These are phyloP conservation scores for Polygonum maritimum DNA, from an alignment of 148 eudicot species.

Conservation along the genomic window DNA sequence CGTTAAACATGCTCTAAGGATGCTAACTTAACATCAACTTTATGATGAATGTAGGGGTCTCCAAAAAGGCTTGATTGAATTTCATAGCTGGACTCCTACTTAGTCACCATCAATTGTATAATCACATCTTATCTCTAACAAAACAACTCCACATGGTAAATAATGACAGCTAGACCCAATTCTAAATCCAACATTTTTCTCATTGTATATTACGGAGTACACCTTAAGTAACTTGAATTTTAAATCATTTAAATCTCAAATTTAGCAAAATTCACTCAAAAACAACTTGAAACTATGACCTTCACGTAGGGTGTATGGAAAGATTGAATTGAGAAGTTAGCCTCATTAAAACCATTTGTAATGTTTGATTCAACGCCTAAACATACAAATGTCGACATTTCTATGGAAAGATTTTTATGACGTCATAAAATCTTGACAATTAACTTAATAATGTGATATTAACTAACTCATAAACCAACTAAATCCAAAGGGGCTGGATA, in stretches of 20 bases:
- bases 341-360: no score
- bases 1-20: background rate
- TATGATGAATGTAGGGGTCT: conserved; percentile 9
- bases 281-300: no score
- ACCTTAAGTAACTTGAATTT: no score
- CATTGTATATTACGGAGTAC: no score
- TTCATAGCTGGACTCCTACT: conserved; percentile 4
- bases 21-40: conserved; percentile 5
- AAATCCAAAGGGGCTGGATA: background rate
- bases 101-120: conserved; percentile 9
- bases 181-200: background rate
- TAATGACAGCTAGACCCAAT: background rate
- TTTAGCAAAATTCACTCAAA: no score
- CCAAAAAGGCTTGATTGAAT: conserved; percentile 5
- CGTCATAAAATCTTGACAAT: no score
- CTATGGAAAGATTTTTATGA: no score
- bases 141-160: background rate
- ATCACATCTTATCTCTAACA: background rate
- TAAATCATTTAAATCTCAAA: background rate
- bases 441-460: no score
- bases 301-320: no score
- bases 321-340: no score
- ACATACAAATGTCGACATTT: no score
- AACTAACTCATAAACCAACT: background rate
- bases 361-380: no score